Evolutionary conservation across 352 stramenopile species (phyloP).

Genomic region (Phytophthora sansomeana): DNA sequence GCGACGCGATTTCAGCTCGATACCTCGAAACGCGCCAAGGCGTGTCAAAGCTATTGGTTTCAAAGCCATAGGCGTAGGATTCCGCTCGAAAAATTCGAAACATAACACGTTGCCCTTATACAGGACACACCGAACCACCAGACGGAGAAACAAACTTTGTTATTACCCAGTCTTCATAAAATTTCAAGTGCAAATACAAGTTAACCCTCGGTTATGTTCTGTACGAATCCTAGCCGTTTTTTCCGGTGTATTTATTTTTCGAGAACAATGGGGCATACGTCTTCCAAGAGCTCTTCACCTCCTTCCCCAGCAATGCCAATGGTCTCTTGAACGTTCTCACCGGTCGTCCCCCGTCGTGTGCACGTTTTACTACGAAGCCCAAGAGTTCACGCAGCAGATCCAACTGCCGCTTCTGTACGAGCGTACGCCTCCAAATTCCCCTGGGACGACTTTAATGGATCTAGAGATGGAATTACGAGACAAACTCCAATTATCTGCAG

Average conservation of each 20-base stretch:
- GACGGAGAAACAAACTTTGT: too few species aligned
- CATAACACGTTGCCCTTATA: too few species aligned
- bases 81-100: too few species aligned
- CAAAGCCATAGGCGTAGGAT: too few species aligned
- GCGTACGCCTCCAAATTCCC: conserved; percentile 36
- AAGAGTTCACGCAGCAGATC: conserved; percentile 56
- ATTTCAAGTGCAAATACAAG: too few species aligned
- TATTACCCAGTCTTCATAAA: too few species aligned
- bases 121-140: too few species aligned
- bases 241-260: background rate
- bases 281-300: conserved; percentile 22
- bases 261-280: conserved; percentile 25
- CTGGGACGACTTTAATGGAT: conserved; percentile 71
- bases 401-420: conserved; percentile 77
- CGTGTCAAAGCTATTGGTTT: too few species aligned
- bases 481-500: conserved; percentile 59
- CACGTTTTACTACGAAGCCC: conserved; percentile 75
- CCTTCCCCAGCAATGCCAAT: background rate
- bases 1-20: too few species aligned
- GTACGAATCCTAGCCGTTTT: too few species aligned
- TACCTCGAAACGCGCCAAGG: too few species aligned
- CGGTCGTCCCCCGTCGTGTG: conserved; percentile 66
- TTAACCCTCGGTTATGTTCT: too few species aligned
- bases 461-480: conserved; percentile 78
- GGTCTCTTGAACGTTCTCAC: conserved; percentile 37